Evolutionary conservation across 129 eudicot genomes (phyloP).

Genomic region (Scalesia atractyloides): DNA sequence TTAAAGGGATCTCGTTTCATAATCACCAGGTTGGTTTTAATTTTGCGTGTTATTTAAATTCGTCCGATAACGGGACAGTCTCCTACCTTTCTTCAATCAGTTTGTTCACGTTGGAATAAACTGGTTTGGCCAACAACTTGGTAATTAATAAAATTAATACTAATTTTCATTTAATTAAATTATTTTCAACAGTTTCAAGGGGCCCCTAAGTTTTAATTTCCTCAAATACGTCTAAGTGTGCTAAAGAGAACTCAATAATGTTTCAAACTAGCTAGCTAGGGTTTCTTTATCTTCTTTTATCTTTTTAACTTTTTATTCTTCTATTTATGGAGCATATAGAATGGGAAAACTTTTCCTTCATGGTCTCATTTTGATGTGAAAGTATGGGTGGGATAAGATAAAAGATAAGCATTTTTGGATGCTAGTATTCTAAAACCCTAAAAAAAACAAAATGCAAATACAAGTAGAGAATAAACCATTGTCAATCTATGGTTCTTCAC

Average conservation of each 20-base stretch:
- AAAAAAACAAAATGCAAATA: neutral
- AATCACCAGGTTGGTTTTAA: no score
- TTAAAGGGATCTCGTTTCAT: no score
- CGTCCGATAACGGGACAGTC: no score
- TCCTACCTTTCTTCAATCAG: no score
- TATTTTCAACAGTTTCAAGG: no score
- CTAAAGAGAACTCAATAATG: constrained; percentile 29
- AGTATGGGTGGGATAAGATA: constrained; percentile 37
- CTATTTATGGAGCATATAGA: constrained; percentile 33
- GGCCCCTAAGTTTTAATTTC: no score
- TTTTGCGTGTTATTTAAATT: no score
- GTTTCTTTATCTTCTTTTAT: constrained; percentile 34
- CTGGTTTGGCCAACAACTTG: no score
- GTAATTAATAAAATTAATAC: no score
- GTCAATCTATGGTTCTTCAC: neutral
- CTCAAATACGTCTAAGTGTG: neutral
- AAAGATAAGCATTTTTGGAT: constrained; percentile 33
- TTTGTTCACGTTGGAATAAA: no score
- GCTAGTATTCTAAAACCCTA: neutral
- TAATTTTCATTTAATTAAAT: no score
- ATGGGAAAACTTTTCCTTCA: constrained; percentile 26
- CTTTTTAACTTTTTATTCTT: constrained; percentile 37
- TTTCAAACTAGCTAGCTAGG: constrained; percentile 32
- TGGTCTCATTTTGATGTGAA: constrained; percentile 35
- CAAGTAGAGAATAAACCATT: neutral